Conservation (phyloP, 441 rosid species). For the Manihot esculenta region DNA sequence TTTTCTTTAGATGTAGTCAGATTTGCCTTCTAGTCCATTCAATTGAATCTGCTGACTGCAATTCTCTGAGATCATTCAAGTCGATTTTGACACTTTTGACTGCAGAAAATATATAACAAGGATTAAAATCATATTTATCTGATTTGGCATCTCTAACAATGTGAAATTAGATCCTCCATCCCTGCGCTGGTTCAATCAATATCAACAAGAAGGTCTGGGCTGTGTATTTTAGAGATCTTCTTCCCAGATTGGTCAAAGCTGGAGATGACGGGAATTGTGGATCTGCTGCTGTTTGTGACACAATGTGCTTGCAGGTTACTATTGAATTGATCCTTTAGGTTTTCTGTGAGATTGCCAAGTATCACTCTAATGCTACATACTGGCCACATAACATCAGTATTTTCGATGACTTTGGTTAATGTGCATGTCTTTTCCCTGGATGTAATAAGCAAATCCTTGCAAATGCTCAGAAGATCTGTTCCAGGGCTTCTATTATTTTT, state of each 20-base stretch:
- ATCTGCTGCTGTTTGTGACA: slow-evolving; percentile 78
- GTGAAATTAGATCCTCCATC: slow-evolving; percentile 52
- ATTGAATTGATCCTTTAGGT: not conserved
- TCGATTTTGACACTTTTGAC: not conserved
- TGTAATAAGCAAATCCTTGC: not conserved
- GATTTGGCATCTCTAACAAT: not conserved
- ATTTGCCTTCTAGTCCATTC: not conserved
- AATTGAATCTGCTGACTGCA: too few species aligned
- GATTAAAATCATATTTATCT: not conserved
- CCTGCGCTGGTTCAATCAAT: slow-evolving; percentile 61
- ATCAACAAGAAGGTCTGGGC: slow-evolving; percentile 65
- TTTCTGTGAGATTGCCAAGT: not conserved
- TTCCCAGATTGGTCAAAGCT: slow-evolving; percentile 58
- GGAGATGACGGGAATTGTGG: slow-evolving; percentile 88
- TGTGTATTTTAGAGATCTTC: slow-evolving; percentile 66
- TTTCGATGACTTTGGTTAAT: not conserved
- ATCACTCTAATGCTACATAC: not conserved
- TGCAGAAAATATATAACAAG: not conserved
- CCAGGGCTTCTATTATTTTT: not conserved
- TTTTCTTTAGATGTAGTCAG: not conserved
- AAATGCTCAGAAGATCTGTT: not conserved
- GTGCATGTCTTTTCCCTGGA: not conserved
- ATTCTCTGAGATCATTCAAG: not conserved
- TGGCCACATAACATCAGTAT: not conserved
- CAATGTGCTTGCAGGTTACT: slow-evolving; percentile 72